phyloP scores from a whole-genome alignment of 352 stramenopile species.

The Phytopythium cucurbitacearum region DNA sequence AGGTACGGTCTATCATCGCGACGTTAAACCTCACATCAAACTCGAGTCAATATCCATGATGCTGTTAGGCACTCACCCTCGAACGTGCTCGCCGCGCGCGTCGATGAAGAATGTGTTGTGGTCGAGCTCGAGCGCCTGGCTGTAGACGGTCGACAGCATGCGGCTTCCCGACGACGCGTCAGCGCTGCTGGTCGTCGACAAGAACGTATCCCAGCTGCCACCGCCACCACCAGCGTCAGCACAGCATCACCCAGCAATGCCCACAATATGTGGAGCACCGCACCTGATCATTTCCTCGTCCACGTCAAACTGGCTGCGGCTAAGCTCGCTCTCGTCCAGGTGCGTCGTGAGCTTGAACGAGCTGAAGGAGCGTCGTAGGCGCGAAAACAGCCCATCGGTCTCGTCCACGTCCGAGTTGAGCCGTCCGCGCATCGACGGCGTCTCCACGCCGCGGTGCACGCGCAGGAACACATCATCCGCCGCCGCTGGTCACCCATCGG shows the following conservation, averaged over 20 bases:
- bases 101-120: slow-evolving; percentile 67
- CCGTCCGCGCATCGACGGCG: no score
- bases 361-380: slow-evolving; percentile 49
- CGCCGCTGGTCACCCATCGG: no score
- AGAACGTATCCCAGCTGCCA: slow-evolving; percentile 34
- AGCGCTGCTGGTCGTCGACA: slow-evolving; percentile 33
- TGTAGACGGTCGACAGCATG: slow-evolving; percentile 79
- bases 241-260: neutral
- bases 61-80: slow-evolving; percentile 18
- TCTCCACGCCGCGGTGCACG: no score
- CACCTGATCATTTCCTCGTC: slow-evolving; percentile 25
- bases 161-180: slow-evolving; percentile 63
- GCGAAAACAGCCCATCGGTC: no score
- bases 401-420: no score
- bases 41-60: neutral
- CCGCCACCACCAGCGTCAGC: neutral
- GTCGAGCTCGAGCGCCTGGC: slow-evolving; percentile 67
- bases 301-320: slow-evolving; percentile 11
- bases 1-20: slow-evolving; percentile 25
- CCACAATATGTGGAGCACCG: neutral
- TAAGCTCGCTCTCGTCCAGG: slow-evolving; percentile 8
- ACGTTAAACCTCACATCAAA: neutral
- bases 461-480: no score
- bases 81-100: slow-evolving; percentile 39
- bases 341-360: slow-evolving; percentile 14